These are phyloP conservation scores for Serendipita sp. DNA, from an alignment of 768 basidiomycete genomes.

Conservation along the genomic window DNA sequence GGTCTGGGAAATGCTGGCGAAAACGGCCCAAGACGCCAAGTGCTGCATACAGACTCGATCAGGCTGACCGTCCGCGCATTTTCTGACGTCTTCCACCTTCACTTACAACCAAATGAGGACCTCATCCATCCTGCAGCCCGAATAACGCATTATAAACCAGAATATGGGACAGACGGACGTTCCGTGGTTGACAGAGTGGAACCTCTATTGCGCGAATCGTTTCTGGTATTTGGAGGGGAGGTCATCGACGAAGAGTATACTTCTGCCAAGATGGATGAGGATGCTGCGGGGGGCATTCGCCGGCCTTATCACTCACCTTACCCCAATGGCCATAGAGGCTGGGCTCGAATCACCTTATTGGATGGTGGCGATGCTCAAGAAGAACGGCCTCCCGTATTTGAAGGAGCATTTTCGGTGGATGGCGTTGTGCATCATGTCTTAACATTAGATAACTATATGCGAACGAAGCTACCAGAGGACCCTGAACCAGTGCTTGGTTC, in stretches of 20 bases:
- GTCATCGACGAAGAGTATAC: conserved; percentile 46
- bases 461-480: conserved; percentile 41
- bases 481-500: conserved; percentile 33
- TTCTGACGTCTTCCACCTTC: conserved; percentile 47
- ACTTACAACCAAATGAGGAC: conserved; percentile 61
- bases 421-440: conserved; percentile 55
- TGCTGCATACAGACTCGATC: conserved; percentile 54
- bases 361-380: conserved; percentile 33
- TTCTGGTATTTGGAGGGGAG: conserved; percentile 59
- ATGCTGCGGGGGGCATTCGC: conserved; percentile 37
- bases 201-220: conserved; percentile 44
- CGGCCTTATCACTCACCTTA: conserved; percentile 22
- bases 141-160: conserved; percentile 43
- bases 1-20: not conserved
- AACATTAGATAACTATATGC: conserved; percentile 53
- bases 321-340: conserved; percentile 36
- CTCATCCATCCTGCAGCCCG: conserved; percentile 66
- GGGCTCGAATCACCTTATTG: conserved; percentile 64
- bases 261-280: conserved; percentile 39
- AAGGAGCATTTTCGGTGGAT: conserved; percentile 56
- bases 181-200: conserved; percentile 34
- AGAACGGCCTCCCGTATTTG: conserved; percentile 41
- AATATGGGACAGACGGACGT: conserved; percentile 26
- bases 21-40: conserved; percentile 18
- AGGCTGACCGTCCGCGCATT: conserved; percentile 53